Evolutionary conservation across 116 monocot genomes (phyloP), one percentile per base, ranked within the genome.

Genomic region (Iris pallida): DNA sequence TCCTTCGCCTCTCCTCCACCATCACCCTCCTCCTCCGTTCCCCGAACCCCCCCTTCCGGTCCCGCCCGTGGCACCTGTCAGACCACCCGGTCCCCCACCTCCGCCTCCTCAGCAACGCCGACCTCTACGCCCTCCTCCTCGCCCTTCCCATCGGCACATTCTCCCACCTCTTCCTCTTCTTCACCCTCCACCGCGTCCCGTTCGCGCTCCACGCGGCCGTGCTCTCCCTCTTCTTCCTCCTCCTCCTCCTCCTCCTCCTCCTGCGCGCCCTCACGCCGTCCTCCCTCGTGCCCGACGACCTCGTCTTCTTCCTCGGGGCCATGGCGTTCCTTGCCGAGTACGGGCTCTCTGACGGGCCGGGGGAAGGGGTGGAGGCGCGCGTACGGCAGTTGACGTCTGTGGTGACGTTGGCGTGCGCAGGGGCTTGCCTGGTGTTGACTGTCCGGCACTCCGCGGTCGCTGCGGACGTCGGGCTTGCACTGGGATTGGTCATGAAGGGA

Each of bases 101-200:
- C 55, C 55, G 55, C 55, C 55, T 55, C 55, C 55, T 55, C 55
- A 0, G 10, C 55, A 55, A 55, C 11, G 10, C 55, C 55, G 55
- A 55, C 55, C 55, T 55, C 55, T 55, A 55, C 55, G 10, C 55
- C 15, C 55, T 55, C 55, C 55, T 55, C 55, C 55, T 55, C 55
- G 12, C 16, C 55, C 55, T 55, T 1, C 55, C 55, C 15, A 15
- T 55, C 55, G 55, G n/a, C 55, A 4, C 55, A 11, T 15, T 55
- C 55, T 55, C 55, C n/a, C 55, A 55, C 55, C 55, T 55, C 55
- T 11, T 15, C 10, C 55, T 55, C 55, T 4, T 15, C 55, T 11
- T 10, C 55, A 12, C 15, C 55, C 5, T 30, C 30, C 30, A 30
- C 3, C 30, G 30, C 30, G 30, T 30, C 30, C 30, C 30, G 30